Conservation (phyloP, 2,329 filamentous ascomycete species). For the Hypoxylon sp. region DNA sequence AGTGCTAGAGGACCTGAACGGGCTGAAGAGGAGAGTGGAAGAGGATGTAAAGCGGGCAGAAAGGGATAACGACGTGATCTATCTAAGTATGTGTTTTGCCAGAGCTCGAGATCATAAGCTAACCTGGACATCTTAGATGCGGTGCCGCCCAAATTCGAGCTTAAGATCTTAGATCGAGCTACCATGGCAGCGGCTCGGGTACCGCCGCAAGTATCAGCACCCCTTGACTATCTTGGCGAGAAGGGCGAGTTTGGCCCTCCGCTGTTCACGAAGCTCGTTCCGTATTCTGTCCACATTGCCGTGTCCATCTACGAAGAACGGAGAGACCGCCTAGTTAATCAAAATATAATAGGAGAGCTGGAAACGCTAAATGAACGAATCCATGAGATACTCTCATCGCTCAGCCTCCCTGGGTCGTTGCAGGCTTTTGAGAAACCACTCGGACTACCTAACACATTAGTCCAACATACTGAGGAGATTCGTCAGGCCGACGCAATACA, state of each 20-base stretch:
- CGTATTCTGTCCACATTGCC: slow-evolving; percentile 93
- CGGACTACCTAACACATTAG: slow-evolving; percentile 82
- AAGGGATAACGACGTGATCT: slow-evolving; percentile 96
- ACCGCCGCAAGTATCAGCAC: slow-evolving; percentile 82
- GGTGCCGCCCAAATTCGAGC: slow-evolving; percentile 86
- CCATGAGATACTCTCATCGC: slow-evolving; percentile 78
- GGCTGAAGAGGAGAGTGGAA: slow-evolving; percentile 79
- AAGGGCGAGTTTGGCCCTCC: slow-evolving; percentile 82
- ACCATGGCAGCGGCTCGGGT: slow-evolving; percentile 85
- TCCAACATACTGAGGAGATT: slow-evolving; percentile 93
- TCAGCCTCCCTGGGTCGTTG: slow-evolving; percentile 89
- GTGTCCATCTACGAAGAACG: slow-evolving; percentile 95
- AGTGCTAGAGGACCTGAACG: slow-evolving; percentile 82
- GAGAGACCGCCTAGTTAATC: slow-evolving; percentile 87
- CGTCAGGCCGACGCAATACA: slow-evolving; percentile 87
- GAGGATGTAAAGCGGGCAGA: slow-evolving; percentile 93
- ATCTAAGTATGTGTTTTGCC: slow-evolving; percentile 66
- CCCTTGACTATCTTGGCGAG: slow-evolving; percentile 81
- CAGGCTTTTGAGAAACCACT: slow-evolving; percentile 95
- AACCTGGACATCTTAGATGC: slow-evolving; percentile 58
- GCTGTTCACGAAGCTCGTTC: slow-evolving; percentile 89
- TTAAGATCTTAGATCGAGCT: slow-evolving; percentile 84
- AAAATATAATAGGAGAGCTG: slow-evolving; percentile 83
- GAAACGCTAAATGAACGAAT: slow-evolving; percentile 82
- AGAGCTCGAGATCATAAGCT: slow-evolving; percentile 33